Evolutionary conservation across 805 yeast species (phyloP).

Genomic region (Saturnispora gosingensis): DNA sequence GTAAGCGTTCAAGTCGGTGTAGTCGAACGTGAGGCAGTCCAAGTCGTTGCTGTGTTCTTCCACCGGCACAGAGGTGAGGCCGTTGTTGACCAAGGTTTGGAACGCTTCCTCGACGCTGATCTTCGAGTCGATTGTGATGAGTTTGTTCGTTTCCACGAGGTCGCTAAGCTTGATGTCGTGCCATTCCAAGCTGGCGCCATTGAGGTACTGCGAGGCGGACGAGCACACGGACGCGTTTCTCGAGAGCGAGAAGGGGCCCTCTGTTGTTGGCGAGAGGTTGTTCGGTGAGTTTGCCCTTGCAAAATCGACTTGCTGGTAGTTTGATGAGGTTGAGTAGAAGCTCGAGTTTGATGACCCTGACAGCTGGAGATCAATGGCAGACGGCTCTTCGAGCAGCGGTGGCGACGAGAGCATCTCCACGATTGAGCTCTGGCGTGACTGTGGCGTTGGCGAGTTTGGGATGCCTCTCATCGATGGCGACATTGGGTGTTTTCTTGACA

Average conservation of each 20-base stretch:
- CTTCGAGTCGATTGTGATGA: slow-evolving; percentile 57
- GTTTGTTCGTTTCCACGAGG: slow-evolving; percentile 68
- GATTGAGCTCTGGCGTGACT: slow-evolving; percentile 52
- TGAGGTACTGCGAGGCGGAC: slow-evolving; percentile 19
- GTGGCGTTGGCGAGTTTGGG: slow-evolving; percentile 26
- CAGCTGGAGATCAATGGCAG: slow-evolving; percentile 5
- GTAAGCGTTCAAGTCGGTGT: slow-evolving; percentile 82
- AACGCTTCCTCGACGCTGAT: slow-evolving; percentile 83
- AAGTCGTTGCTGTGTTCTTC: slow-evolving; percentile 44
- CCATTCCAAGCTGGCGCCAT: slow-evolving; percentile 46
- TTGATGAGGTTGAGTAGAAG: slow-evolving; percentile 6
- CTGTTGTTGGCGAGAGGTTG: slow-evolving; percentile 21
- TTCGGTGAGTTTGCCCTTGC: slow-evolving; percentile 25
- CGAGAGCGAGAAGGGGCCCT: slow-evolving; percentile 23
- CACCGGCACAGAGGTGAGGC: slow-evolving; percentile 83
- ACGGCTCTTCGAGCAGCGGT: slow-evolving; percentile 43
- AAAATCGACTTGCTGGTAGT: not conserved
- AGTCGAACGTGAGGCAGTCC: slow-evolving; percentile 81
- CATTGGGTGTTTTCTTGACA: slow-evolving; percentile 27
- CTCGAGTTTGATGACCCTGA: slow-evolving; percentile 6
- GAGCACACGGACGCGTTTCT: slow-evolving; percentile 31
- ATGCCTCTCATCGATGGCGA: slow-evolving; percentile 30
- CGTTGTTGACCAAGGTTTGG: slow-evolving; percentile 60
- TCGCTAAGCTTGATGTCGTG: slow-evolving; percentile 61
- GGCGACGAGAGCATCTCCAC: slow-evolving; percentile 72